Percentiles rank a stretch among this genome's conserved stretches.
Evolutionary conservation across 1,284 basidiomycete genomes (phyloP).

Genomic region (Gomphus sp.): DNA sequence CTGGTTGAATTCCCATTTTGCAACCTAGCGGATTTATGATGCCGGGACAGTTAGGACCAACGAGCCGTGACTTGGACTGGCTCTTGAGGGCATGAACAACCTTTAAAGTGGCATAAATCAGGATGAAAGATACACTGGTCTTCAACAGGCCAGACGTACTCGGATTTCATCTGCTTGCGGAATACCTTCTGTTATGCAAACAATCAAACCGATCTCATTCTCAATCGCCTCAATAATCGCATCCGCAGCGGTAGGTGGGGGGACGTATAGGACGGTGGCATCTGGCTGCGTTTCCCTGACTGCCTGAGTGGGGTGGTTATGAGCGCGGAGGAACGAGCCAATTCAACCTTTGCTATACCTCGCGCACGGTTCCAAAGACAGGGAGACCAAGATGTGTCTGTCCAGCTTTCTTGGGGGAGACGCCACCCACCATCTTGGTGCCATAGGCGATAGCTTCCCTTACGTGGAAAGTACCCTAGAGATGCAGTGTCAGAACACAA

Average conservation of each 20-base stretch:
- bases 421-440: slow-evolving; percentile 96
- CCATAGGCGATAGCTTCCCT: slow-evolving; percentile 92
- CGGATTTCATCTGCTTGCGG: slow-evolving; percentile 93
- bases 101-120: slow-evolving; percentile 27
- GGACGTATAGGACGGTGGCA: slow-evolving; percentile 93
- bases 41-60: slow-evolving; percentile 97
- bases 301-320: slow-evolving; percentile 42
- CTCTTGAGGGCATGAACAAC: slow-evolving; percentile 90
- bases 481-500: slow-evolving; percentile 8
- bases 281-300: slow-evolving; percentile 80
- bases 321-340: not conserved
- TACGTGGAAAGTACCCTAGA: slow-evolving; percentile 93
- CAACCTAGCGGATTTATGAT: slow-evolving; percentile 96
- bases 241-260: slow-evolving; percentile 86
- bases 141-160: slow-evolving; percentile 30
- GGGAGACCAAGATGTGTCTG: slow-evolving; percentile 93
- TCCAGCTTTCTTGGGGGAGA: slow-evolving; percentile 96
- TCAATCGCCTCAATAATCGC: slow-evolving; percentile 98
- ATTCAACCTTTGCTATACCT: slow-evolving; percentile 41
- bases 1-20: slow-evolving; percentile 99
- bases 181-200: slow-evolving; percentile 96
- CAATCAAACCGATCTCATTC: slow-evolving; percentile 92
- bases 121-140: slow-evolving; percentile 8
- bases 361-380: slow-evolving; percentile 87
- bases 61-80: slow-evolving; percentile 91